Evolutionary conservation across 164 flowering plant species (phyloP), one percentile per base, ranked within the genome.

Genomic region (Macadamia tetraphylla): DNA sequence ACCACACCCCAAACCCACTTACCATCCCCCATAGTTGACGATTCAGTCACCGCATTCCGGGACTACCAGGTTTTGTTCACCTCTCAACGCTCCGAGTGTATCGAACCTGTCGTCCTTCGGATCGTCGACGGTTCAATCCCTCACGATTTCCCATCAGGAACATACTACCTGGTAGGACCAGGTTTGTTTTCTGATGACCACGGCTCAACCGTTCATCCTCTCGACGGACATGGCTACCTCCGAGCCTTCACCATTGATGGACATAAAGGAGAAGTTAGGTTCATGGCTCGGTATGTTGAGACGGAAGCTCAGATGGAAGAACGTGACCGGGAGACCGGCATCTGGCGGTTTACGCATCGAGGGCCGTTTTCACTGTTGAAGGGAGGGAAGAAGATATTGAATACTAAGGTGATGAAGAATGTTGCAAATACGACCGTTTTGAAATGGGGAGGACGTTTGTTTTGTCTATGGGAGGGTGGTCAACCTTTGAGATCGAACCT

Each of bases 401-500:
- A 94, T 31, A 84, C 86, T 0, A 94, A 91, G 81, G 98, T 94
- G 65, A 94, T 94, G 97, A 94, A 94, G 70, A 92, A 94, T 70
- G 98, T 94, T 23, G 97, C 98, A 0, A 94, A 94, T 60, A 94
- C 98, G 0, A 88, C 91, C 63, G 97, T 94, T 32, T 42, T 94
- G 65, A 70, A 65, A 73, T 94, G 98, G 98, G 97, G 92, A 4
- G 82, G 82, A 29, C 73, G 82, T 74, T 73, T 94, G 65, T 59
- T 94, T 67, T 94, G 98, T 63, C 60, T 94, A 18, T 94, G 98
- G 98, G 98, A 94, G 72, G 98, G 98, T 65, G 98, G 97, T 17
- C 79, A 69, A 3, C 98, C 98, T 0, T 86, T 59, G 97, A 94
- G 82, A 81, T 94, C 46, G 81, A 86, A 53, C 48, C 88, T 1